A percentile compares a stretch with the other conserved stretches of the same genome.
Conservation (phyloP, 2,329 filamentous ascomycete genomes). For the Penicillium sp. region DNA sequence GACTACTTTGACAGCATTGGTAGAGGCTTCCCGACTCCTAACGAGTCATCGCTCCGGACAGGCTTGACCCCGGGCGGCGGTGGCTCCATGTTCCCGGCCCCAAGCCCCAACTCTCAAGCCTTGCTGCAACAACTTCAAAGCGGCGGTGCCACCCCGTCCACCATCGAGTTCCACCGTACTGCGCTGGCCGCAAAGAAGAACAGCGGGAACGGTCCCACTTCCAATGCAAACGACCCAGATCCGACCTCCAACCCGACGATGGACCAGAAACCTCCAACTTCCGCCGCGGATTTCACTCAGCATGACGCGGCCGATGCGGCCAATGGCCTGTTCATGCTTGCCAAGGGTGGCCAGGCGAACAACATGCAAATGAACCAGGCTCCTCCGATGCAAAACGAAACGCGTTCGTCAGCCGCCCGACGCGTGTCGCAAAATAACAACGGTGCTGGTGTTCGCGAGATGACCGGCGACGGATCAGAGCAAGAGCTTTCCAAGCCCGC, state of each 20-base stretch:
- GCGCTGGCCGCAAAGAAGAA: constrained; percentile 74
- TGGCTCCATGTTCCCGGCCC: constrained; percentile 94
- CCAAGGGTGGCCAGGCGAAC: constrained; percentile 62
- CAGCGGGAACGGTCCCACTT: constrained; percentile 47
- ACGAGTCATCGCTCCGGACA: constrained; percentile 90
- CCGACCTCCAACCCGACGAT: constrained; percentile 43
- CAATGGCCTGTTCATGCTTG: constrained; percentile 89
- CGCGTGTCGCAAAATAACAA: constrained; percentile 45
- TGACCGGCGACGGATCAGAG: constrained; percentile 70
- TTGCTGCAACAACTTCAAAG: constrained; percentile 77
- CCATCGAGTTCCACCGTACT: constrained; percentile 91
- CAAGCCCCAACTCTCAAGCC: constrained; percentile 82
- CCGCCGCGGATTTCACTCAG: constrained; percentile 70
- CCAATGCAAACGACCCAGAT: constrained; percentile 42
- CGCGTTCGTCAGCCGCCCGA: constrained; percentile 43
- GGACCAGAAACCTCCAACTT: constrained; percentile 49
- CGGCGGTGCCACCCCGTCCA: constrained; percentile 83
- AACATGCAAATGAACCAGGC: constrained; percentile 53
- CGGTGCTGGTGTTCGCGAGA: constrained; percentile 63
- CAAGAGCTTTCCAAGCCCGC: constrained; percentile 67
- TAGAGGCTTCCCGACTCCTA: constrained; percentile 88
- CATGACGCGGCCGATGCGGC: constrained; percentile 92
- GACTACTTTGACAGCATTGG: constrained; percentile 90
- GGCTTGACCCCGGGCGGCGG: constrained; percentile 92
- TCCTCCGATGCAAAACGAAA: constrained; percentile 41